Evolutionary conservation across 2,329 filamentous ascomycete genomes (phyloP).

Genomic region (Penicillium sp.): DNA sequence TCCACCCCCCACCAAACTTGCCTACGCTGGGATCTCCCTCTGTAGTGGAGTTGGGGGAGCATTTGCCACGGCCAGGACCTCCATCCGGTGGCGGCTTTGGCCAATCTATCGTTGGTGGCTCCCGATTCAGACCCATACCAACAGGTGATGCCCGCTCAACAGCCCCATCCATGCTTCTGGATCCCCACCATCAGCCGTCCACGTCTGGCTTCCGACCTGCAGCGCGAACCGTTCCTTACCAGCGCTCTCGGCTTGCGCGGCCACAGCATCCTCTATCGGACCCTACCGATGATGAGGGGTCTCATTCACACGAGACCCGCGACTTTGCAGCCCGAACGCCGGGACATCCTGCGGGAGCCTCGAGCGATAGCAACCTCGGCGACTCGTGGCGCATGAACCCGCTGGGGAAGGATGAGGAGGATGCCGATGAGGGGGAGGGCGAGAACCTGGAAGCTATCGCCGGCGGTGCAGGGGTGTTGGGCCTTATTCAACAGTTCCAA

Average conservation of each 20-base stretch:
- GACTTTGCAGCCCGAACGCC: conserved; percentile 18
- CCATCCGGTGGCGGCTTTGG: conserved; percentile 21
- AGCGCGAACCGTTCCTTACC: conserved; percentile 24
- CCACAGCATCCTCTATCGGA: conserved; percentile 27
- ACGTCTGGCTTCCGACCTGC: conserved; percentile 36
- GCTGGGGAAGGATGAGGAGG: conserved; percentile 34
- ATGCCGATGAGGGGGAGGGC: conserved; percentile 47
- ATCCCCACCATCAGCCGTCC: conserved; percentile 48
- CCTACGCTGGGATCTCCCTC: conserved; percentile 65
- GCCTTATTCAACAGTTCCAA: conserved; percentile 65
- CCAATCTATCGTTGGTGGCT: conserved; percentile 30
- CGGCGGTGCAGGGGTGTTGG: conserved; percentile 58
- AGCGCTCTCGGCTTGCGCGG: conserved; percentile 33
- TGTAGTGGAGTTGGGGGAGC: conserved; percentile 46
- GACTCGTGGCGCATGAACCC: conserved; percentile 51
- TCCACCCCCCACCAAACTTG: conserved; percentile 73
- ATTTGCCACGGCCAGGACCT: conserved; percentile 20
- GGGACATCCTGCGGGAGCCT: conserved; percentile 27
- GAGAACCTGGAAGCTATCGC: conserved; percentile 49
- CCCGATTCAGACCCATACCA: conserved; percentile 26
- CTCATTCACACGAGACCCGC: conserved; percentile 16
- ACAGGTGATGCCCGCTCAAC: conserved; percentile 36
- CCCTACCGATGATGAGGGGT: conserved; percentile 31
- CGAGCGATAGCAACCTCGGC: conserved; percentile 58
- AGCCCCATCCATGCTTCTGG: conserved; percentile 45